Conservation (phyloP, 441 rosid genomes). For the Erysimum pusillum region DNA sequence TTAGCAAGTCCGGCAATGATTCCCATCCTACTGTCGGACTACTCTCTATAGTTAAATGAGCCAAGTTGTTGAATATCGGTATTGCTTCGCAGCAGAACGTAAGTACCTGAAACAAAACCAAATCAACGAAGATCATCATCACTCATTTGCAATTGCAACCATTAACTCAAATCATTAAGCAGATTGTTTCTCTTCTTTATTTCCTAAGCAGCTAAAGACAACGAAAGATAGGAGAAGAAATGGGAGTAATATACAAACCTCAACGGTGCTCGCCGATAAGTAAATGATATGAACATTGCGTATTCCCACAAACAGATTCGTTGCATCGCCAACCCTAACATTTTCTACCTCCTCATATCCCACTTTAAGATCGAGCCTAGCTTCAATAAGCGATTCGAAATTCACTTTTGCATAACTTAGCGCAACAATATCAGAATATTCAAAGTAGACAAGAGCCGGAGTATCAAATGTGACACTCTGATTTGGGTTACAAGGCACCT, state of each 20-base stretch:
- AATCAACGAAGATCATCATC: constrained; percentile 5
- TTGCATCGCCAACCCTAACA: constrained; percentile 12
- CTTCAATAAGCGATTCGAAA: constrained; percentile 28
- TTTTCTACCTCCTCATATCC: not conserved
- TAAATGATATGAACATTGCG: constrained; percentile 31
- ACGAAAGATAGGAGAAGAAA: not conserved
- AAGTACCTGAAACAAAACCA: constrained; percentile 34
- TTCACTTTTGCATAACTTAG: not conserved
- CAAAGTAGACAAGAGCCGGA: constrained; percentile 30
- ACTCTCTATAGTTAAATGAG: constrained; percentile 21
- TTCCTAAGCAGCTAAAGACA: too few species aligned
- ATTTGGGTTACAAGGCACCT: not conserved
- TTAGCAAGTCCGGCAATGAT: constrained; percentile 15
- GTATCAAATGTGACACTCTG: constrained; percentile 18
- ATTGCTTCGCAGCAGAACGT: constrained; percentile 26
- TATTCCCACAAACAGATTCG: constrained; percentile 11
- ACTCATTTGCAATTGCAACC: not conserved
- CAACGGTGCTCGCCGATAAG: constrained; percentile 15
- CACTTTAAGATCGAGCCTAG: constrained; percentile 18
- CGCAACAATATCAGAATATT: constrained; percentile 7
- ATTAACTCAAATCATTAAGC: not conserved
- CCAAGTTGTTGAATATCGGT: constrained; percentile 28
- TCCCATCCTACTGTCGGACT: not conserved
- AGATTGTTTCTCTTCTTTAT: too few species aligned
- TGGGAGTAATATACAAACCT: constrained; percentile 6